These are phyloP conservation scores for Casaregolazyma lundiana DNA, from an alignment of 1,139 yeast genomes.

Conservation along the genomic window DNA sequence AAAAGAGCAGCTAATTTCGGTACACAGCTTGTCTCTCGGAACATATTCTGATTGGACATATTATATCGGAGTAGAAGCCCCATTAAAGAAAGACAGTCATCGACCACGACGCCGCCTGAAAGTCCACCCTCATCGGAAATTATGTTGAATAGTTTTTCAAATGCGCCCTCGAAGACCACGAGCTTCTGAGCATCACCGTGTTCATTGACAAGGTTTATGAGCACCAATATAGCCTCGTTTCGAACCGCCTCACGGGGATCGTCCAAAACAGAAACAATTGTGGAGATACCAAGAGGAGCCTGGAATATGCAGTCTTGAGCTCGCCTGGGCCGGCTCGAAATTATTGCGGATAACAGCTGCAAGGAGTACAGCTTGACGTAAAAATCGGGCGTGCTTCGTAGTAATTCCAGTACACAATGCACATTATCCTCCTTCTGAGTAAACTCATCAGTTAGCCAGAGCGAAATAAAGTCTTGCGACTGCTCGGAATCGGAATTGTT, in stretches of 20 bases:
- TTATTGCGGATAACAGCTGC: slow-evolving; percentile 79
- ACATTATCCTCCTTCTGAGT: slow-evolving; percentile 59
- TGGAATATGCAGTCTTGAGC: slow-evolving; percentile 70
- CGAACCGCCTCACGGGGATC: slow-evolving; percentile 84
- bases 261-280: slow-evolving; percentile 62
- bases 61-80: slow-evolving; percentile 73
- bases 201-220: slow-evolving; percentile 76
- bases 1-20: slow-evolving; percentile 59
- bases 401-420: slow-evolving; percentile 51
- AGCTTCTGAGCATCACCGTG: slow-evolving; percentile 86
- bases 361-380: slow-evolving; percentile 75
- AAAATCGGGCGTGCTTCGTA: slow-evolving; percentile 55
- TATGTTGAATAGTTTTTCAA: slow-evolving; percentile 72
- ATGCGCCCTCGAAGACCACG: slow-evolving; percentile 91
- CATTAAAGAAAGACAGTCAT: slow-evolving; percentile 77
- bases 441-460: slow-evolving; percentile 94
- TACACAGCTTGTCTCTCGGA: slow-evolving; percentile 78
- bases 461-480: slow-evolving; percentile 73
- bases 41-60: slow-evolving; percentile 84
- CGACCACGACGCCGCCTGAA: slow-evolving; percentile 84
- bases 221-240: slow-evolving; percentile 73
- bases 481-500: slow-evolving; percentile 25
- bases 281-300: slow-evolving; percentile 76
- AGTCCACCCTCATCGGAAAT: slow-evolving; percentile 87
- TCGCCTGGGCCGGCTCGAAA: slow-evolving; percentile 67